Evolutionary conservation across 1,284 basidiomycete genomes (phyloP).

Genomic region (Ganoderma lucidum): DNA sequence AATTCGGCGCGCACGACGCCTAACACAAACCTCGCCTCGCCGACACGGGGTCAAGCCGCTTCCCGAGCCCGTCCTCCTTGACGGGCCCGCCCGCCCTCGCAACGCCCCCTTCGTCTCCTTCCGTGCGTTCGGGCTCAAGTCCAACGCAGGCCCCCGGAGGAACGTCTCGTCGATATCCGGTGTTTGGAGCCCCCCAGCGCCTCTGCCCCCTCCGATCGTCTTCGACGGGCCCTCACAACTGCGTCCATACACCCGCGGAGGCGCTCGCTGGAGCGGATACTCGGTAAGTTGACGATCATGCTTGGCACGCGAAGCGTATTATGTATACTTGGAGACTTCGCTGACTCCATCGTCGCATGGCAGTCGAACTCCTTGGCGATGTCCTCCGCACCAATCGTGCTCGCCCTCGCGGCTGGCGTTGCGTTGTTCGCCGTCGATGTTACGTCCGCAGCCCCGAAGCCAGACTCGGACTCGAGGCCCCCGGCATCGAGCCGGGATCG

Average conservation of each 20-base stretch:
- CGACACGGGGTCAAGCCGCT: constrained; percentile 29
- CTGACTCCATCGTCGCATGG: constrained; percentile 14
- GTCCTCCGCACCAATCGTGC: constrained; percentile 20
- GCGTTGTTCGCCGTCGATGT: constrained; percentile 25
- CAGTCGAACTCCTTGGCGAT: constrained; percentile 7
- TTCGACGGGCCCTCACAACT: constrained; percentile 40
- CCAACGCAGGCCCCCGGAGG: background rate
- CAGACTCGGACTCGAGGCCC: background rate
- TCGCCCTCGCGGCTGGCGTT: constrained; percentile 18
- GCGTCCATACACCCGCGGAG: constrained; percentile 29
- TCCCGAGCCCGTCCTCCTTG: constrained; percentile 38
- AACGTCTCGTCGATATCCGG: background rate
- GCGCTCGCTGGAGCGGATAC: background rate
- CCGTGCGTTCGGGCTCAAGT: background rate
- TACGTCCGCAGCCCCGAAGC: background rate
- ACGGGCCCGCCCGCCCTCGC: constrained; percentile 38
- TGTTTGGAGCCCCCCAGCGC: constrained; percentile 8
- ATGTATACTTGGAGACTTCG: background rate
- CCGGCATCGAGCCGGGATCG: background rate
- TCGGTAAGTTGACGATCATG: constrained; percentile 9
- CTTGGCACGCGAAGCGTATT: constrained; percentile 2
- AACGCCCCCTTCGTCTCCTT: constrained; percentile 8
- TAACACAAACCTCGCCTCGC: constrained; percentile 8
- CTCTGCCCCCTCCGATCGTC: constrained; percentile 38
- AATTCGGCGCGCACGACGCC: constrained; percentile 17